Evolutionary conservation across 345 rosid genomes (phyloP).

Genomic region (Boechera stricta): DNA sequence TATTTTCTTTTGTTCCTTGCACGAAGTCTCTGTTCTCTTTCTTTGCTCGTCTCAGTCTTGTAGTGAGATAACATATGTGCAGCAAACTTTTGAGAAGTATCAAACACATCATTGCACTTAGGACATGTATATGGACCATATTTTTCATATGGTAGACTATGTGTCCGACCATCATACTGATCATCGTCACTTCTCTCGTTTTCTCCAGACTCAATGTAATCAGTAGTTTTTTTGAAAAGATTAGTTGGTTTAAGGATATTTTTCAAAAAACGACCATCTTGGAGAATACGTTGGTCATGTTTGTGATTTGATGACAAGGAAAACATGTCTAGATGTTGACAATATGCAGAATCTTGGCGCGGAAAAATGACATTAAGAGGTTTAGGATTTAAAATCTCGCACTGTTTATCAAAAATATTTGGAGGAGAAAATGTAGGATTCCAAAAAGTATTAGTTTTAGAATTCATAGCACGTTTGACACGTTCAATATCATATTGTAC

Average conservation of each 20-base stretch:
- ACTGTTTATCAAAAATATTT: not conserved
- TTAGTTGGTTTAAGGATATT: not conserved
- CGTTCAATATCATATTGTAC: not conserved
- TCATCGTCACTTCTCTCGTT: not conserved
- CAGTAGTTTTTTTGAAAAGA: not conserved
- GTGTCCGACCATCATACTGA: not conserved
- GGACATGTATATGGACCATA: not conserved
- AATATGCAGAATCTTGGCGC: not conserved
- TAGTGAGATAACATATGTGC: slow-evolving; percentile 5
- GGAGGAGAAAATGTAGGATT: not conserved
- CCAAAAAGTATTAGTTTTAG: not conserved
- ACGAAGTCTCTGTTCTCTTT: not conserved
- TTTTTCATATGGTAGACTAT: not conserved
- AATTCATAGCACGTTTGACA: not conserved
- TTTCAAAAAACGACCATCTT: not conserved
- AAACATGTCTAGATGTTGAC: not conserved
- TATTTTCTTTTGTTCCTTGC: not conserved
- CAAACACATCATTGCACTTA: not conserved
- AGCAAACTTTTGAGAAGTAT: not conserved
- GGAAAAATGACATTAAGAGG: slow-evolving; percentile 11
- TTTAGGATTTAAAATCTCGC: not conserved
- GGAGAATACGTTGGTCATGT: not conserved
- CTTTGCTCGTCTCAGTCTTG: not conserved
- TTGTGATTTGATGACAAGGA: not conserved
- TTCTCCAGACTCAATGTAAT: not conserved